A percentile compares a stretch with the other conserved stretches of the same genome.
phyloP scores from a whole-genome alignment of 1,284 basidiomycete species.

The Cryptococcus wingfieldii region DNA sequence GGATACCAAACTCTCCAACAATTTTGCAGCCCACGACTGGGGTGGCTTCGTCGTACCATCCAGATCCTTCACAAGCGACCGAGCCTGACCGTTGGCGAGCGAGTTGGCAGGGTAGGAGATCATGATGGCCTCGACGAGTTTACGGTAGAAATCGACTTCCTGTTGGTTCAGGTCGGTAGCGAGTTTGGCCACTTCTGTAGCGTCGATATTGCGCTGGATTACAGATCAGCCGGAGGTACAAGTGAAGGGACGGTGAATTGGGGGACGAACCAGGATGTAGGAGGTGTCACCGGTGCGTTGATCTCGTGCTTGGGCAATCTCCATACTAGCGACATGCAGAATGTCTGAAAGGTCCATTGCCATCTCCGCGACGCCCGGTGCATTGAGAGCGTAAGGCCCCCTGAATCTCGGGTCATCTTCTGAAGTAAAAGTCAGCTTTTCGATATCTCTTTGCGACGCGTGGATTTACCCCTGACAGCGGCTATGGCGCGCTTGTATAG shows the following conservation, averaged over 20 bases:
- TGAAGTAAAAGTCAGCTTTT: slow-evolving; percentile 4
- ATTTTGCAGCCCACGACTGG: slow-evolving; percentile 24
- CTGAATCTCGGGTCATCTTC: slow-evolving; percentile 23
- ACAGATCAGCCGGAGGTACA: background rate
- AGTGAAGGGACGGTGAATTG: background rate
- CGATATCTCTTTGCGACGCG: background rate
- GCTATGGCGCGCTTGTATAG: slow-evolving; percentile 40
- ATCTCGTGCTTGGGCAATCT: slow-evolving; percentile 25
- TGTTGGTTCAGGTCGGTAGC: slow-evolving; percentile 40
- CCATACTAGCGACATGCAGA: slow-evolving; percentile 35
- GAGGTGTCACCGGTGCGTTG: slow-evolving; percentile 31
- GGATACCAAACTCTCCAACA: slow-evolving; percentile 34
- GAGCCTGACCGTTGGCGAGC: slow-evolving; percentile 32
- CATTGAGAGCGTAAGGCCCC: slow-evolving; percentile 19
- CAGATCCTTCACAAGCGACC: slow-evolving; percentile 16
- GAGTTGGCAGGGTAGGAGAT: slow-evolving; percentile 44
- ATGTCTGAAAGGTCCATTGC: slow-evolving; percentile 28
- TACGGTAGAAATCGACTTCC: slow-evolving; percentile 41
- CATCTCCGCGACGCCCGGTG: slow-evolving; percentile 28
- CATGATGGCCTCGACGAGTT: slow-evolving; percentile 32
- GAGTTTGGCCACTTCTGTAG: slow-evolving; percentile 26
- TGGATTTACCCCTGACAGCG: slow-evolving; percentile 23
- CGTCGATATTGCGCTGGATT: slow-evolving; percentile 33
- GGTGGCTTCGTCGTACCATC: slow-evolving; percentile 17
- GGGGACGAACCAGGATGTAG: slow-evolving; percentile 29